Base-by-base conservation (phyloP, 768 basidiomycete genomes). In the Sporobolomyces phaffii region DNA sequence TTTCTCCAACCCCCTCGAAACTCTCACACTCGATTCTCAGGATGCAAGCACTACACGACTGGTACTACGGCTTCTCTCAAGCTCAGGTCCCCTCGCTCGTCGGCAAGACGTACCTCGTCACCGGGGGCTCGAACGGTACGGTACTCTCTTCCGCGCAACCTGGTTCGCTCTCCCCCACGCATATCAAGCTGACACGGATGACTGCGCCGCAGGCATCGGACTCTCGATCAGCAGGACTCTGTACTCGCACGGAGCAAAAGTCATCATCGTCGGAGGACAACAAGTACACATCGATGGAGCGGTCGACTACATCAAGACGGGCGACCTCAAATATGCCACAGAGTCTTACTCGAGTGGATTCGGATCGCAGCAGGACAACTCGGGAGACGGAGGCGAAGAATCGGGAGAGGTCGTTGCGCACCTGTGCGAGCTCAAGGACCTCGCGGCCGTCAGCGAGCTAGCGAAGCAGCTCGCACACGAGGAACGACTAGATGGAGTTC, bases 171-270 rank as follows among this genome's bases (percentile, higher is more conserved):
- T 10, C 41, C 5, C 29, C 18, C 41, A 20, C 5, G 28, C 28
- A 9, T 45, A 11, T 29, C 34, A 26, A 3, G 33, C n/a, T 31
- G 28, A 33, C 38, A 20, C 17, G 5, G 17, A 28, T 20, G 40
- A 6, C 3, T 28, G 3, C 18, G 17, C 28, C 45, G 59, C 61
- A 52, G 69, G 69, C 22, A 63, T 70, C 34, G 69, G 69, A 3
- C 58, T 70, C 2, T 50, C 45, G 11, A 31, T 62, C 20, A 26
- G 50, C 20, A 64, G 69, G 11, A 60, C 60, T 1, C 57, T 66
- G 9, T 70, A 70, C 64, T 29, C 54, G 2, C 43, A 70, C 45
- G 69, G 69, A 3, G 69, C 57, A 13, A 58, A 50, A 6, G 61
- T 70, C 8, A 20, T 52, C 51, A 45, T 66, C 34, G 18, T 34